These are phyloP conservation scores for Xylariaceae sp. DNA, from an alignment of 2,329 filamentous ascomycete species.

Conservation along the genomic window DNA sequence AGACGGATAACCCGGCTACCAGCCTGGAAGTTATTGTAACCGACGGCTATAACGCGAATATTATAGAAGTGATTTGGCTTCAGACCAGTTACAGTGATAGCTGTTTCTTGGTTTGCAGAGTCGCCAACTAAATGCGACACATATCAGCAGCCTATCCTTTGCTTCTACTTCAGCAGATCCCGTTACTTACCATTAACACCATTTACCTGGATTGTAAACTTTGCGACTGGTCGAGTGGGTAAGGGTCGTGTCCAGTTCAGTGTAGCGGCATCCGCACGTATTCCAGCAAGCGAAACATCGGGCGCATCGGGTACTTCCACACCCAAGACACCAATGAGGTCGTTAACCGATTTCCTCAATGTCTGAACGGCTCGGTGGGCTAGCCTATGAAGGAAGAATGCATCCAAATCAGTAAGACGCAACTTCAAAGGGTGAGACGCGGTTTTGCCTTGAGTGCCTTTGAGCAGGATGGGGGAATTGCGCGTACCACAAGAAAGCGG, in stretches of 20 bases:
- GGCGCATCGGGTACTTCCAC: constrained; percentile 92
- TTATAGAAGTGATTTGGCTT: constrained; percentile 91
- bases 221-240: constrained; percentile 72
- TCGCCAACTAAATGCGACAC: constrained; percentile 71
- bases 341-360: constrained; percentile 86
- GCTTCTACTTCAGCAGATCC: background rate
- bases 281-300: constrained; percentile 87
- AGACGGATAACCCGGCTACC: constrained; percentile 86
- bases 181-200: constrained; percentile 77
- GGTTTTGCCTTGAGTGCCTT: background rate
- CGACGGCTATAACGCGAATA: constrained; percentile 89
- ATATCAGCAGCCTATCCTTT: constrained; percentile 24
- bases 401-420: constrained; percentile 24
- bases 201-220: constrained; percentile 92
- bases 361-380: constrained; percentile 87
- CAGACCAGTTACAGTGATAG: constrained; percentile 89
- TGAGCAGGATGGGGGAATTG: constrained; percentile 10
- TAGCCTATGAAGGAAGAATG: constrained; percentile 62
- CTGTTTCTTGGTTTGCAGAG: constrained; percentile 78
- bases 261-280: constrained; percentile 84
- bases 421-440: background rate
- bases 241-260: constrained; percentile 87
- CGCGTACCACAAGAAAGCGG: constrained; percentile 61
- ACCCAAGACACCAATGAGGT: constrained; percentile 88
- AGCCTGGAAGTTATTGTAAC: constrained; percentile 89